Base-by-base conservation (phyloP, 2,329 filamentous ascomycete species). In the Xylaria sp. region DNA sequence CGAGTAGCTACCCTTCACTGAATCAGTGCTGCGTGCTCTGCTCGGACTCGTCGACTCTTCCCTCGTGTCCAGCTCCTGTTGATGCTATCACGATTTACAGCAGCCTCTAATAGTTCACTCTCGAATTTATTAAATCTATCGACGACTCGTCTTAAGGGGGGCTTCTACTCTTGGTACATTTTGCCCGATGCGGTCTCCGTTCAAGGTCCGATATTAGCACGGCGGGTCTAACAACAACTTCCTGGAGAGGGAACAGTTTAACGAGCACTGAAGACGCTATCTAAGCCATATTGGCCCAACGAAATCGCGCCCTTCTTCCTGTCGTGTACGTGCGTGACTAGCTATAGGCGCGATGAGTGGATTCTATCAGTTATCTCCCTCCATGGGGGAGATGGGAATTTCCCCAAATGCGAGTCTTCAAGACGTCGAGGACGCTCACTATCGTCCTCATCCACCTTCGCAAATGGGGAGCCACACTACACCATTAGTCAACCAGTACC, bases 331-430 rank as follows among this genome's bases (percentile, higher is more conserved):
- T 65, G 62, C 65, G 72, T 65, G 62, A 66, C 62, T 70, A 50
- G 51, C 52, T 51, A 58, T 69, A 67, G 63, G 56, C 65, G 73
- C 71, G 66, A 89, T 89, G 87, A 84, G 84, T 76, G 86, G 88
- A 72, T 87, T 86, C 75, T 88, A 89, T 73, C 84, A 86, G 60
- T 83, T 85, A 71, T 88, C 88, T 74, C 80, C 85, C 73, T 85
- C 85, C 41, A 84, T 86, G 82, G 81, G 84, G 67, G 85, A 83
- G 64, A 79, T 73, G 69, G 68, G 74, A 52, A 78, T 80, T 55
- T 81, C 81, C 69, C 78, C 81, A 57, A 77, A 74, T 65, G 76
- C 76, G 18, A 83, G 78, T 51, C 78, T 81, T 51, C 82, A 83
- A 58, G 84, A 84, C 69, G 77, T 81, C 48, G 82, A 84, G 52